Percentiles rank a stretch among this genome's conserved stretches.
Conservation (phyloP, 176 grass and related monocot species). For the Avena insularis region DNA sequence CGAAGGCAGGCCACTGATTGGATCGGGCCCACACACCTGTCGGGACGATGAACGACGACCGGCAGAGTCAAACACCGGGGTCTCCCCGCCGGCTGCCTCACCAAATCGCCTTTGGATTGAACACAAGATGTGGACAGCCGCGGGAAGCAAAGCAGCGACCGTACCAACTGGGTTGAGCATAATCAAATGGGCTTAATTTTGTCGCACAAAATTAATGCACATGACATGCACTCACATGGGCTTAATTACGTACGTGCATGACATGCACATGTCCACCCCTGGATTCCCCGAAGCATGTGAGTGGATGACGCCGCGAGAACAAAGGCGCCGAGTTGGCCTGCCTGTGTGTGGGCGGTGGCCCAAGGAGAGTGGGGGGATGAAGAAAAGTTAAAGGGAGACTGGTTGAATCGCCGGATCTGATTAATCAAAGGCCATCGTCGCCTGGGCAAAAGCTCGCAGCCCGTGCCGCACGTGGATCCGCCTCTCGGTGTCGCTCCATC, state of each 20-base stretch:
- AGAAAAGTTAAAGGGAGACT: not conserved
- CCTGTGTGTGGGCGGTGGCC: not conserved
- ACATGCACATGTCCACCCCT: not conserved
- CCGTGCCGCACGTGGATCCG: conserved; percentile 34
- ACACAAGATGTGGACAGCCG: not conserved
- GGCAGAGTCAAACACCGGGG: not conserved
- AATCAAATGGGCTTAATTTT: not conserved
- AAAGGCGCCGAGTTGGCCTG: not conserved
- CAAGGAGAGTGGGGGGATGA: too few relatives aligned
- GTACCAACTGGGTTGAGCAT: not conserved
- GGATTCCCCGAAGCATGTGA: not conserved
- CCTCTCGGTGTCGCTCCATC: not conserved
- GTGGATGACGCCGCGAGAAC: not conserved
- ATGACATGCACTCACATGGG: not conserved
- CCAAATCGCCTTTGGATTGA: not conserved
- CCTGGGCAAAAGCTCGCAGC: not conserved
- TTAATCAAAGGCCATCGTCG: not conserved
- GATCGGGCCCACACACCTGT: not conserved
- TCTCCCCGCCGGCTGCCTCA: not conserved
- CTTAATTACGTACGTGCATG: not conserved
- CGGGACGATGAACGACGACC: not conserved
- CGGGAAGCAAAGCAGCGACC: not conserved
- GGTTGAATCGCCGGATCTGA: not conserved
- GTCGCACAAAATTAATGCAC: not conserved
- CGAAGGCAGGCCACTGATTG: not conserved